phyloP scores from a whole-genome alignment of 2,329 filamentous ascomycete genomes.

The Fusarium virguliforme region DNA sequence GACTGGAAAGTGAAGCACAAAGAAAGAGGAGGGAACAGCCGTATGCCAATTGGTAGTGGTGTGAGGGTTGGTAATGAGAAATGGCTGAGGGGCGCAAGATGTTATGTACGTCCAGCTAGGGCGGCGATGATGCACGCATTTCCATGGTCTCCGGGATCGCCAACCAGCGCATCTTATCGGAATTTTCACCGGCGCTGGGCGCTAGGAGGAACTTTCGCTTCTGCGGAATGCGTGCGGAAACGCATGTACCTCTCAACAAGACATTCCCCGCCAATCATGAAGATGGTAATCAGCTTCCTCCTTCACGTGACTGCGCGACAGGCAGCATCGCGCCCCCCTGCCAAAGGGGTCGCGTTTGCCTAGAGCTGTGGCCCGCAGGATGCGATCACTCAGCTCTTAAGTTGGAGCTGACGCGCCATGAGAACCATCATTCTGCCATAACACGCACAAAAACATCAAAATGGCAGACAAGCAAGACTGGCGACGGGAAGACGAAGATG shows the following conservation, averaged over 20 bases:
- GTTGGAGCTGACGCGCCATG: slow-evolving; percentile 44
- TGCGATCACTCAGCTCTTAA: slow-evolving; percentile 47
- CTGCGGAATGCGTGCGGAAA: not conserved
- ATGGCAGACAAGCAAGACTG: slow-evolving; percentile 62
- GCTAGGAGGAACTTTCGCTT: slow-evolving; percentile 22
- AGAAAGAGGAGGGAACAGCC: slow-evolving; percentile 11
- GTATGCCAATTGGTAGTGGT: slow-evolving; percentile 37
- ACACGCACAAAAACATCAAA: slow-evolving; percentile 26
- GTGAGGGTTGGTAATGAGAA: slow-evolving; percentile 38
- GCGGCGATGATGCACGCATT: slow-evolving; percentile 51
- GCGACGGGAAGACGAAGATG: slow-evolving; percentile 74
- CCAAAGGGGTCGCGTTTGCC: slow-evolving; percentile 53
- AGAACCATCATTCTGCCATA: slow-evolving; percentile 21
- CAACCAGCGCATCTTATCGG: slow-evolving; percentile 44
- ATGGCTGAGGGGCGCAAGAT: slow-evolving; percentile 42
- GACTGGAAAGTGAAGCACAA: slow-evolving; percentile 6
- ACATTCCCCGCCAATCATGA: slow-evolving; percentile 48
- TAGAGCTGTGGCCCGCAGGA: slow-evolving; percentile 49
- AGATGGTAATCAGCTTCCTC: slow-evolving; percentile 39
- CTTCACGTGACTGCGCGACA: slow-evolving; percentile 55
- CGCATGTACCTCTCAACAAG: slow-evolving; percentile 37
- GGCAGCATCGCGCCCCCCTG: slow-evolving; percentile 43
- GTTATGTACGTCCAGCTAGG: slow-evolving; percentile 31
- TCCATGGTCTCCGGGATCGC: slow-evolving; percentile 48
- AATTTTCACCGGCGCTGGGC: slow-evolving; percentile 26